A percentile compares a stretch with the other conserved stretches of the same genome.
Evolutionary conservation across 768 basidiomycete genomes (phyloP).

Genomic region (Suillus decipiens): DNA sequence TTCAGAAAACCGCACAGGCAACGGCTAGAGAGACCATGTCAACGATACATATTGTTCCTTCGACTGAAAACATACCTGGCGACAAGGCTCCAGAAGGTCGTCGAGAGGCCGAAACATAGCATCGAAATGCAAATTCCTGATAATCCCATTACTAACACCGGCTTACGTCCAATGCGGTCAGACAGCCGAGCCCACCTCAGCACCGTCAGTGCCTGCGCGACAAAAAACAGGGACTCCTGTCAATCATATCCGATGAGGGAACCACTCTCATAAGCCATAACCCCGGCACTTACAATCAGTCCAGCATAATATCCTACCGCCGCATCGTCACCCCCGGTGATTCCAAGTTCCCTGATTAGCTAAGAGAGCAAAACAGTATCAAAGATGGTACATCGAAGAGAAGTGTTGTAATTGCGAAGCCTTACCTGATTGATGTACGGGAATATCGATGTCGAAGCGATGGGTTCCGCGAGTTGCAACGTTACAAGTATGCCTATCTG

Average conservation of each 20-base stretch:
- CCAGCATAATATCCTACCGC: conserved; percentile 76
- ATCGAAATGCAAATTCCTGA: conserved; percentile 54
- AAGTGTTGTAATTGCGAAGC: background rate
- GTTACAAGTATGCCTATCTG: conserved; percentile 48
- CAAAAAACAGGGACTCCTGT: conserved; percentile 65
- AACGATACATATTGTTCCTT: background rate
- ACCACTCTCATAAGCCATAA: background rate
- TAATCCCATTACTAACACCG: conserved; percentile 56
- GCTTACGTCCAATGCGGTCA: conserved; percentile 62
- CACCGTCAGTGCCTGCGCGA: conserved; percentile 55
- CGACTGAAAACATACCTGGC: conserved; percentile 43
- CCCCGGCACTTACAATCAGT: conserved; percentile 45
- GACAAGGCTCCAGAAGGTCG: conserved; percentile 53
- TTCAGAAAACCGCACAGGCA: conserved; percentile 39
- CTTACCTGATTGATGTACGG: conserved; percentile 53
- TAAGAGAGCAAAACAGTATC: conserved; percentile 21
- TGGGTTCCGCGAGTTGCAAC: conserved; percentile 48
- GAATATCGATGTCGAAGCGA: conserved; percentile 46
- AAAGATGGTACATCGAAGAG: background rate
- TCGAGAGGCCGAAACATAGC: conserved; percentile 61
- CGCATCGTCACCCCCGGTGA: conserved; percentile 62
- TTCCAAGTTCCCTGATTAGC: conserved; percentile 63
- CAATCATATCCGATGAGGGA: background rate
- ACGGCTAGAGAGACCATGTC: conserved; percentile 23
- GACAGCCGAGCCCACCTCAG: conserved; percentile 67